Percentiles rank a stretch among this genome's conserved stretches.
Conservation (phyloP, 2,329 filamentous ascomycete species). For the Colletotrichum costaricense region DNA sequence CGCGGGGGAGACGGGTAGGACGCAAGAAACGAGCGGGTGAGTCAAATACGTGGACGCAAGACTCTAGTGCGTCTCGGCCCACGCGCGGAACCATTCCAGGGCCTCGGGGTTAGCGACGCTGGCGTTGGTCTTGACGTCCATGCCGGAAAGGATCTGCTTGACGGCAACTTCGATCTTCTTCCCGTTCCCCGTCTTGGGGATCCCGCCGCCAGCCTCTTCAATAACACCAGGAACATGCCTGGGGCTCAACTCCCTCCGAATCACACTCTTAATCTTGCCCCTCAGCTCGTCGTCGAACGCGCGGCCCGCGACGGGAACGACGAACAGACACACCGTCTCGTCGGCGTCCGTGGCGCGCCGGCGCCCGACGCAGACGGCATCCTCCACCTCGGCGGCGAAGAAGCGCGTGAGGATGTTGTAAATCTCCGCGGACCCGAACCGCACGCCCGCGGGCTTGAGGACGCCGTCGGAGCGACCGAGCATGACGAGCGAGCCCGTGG, state of each 20-base stretch:
- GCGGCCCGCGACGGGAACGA: slow-evolving; percentile 76
- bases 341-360: slow-evolving; percentile 78
- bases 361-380: slow-evolving; percentile 88
- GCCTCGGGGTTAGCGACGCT: slow-evolving; percentile 94
- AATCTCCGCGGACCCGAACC: slow-evolving; percentile 94
- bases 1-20: too few species aligned
- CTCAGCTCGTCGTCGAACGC: slow-evolving; percentile 71
- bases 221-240: slow-evolving; percentile 89
- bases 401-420: slow-evolving; percentile 92
- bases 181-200: slow-evolving; percentile 92
- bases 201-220: slow-evolving; percentile 81
- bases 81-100: slow-evolving; percentile 86
- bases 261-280: slow-evolving; percentile 71
- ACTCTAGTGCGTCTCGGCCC: slow-evolving; percentile 68
- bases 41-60: too few species aligned
- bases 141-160: slow-evolving; percentile 92
- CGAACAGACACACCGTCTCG: slow-evolving; percentile 89
- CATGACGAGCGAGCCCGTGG: slow-evolving; percentile 87
- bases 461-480: slow-evolving; percentile 92
- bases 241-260: slow-evolving; percentile 84
- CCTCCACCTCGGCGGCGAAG: slow-evolving; percentile 82
- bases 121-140: slow-evolving; percentile 88
- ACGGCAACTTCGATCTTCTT: slow-evolving; percentile 98
- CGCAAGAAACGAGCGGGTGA: too few species aligned
- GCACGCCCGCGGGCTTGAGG: slow-evolving; percentile 89